Evolutionary conservation across 1,139 yeast species (phyloP).

Genomic region (Candida albicans): DNA sequence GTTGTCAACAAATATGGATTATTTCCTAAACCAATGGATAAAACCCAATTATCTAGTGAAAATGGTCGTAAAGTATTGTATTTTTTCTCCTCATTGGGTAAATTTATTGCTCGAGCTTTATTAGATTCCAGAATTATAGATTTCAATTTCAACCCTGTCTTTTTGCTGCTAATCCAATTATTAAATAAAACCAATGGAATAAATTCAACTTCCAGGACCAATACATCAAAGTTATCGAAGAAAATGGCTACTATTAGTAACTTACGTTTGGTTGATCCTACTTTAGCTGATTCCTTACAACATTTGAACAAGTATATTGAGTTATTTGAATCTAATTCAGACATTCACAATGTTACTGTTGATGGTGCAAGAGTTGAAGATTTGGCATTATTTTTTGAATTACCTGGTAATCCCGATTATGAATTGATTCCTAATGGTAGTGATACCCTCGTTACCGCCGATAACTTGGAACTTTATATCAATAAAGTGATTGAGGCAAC

Average conservation of each 20-base stretch:
- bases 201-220: slow-evolving; percentile 7
- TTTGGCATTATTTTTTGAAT: slow-evolving; percentile 52
- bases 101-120: slow-evolving; percentile 82
- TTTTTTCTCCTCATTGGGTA: slow-evolving; percentile 71
- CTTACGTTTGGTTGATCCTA: slow-evolving; percentile 57
- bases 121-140: slow-evolving; percentile 86
- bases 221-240: slow-evolving; percentile 21
- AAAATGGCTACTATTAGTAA: slow-evolving; percentile 39
- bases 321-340: slow-evolving; percentile 20
- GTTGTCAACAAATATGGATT: slow-evolving; percentile 53
- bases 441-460: slow-evolving; percentile 45
- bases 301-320: slow-evolving; percentile 49
- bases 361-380: slow-evolving; percentile 50
- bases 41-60: slow-evolving; percentile 25
- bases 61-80: slow-evolving; percentile 48
- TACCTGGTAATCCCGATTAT: slow-evolving; percentile 75
- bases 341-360: slow-evolving; percentile 25
- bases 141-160: slow-evolving; percentile 69
- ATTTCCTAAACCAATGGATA: slow-evolving; percentile 69
- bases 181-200: slow-evolving; percentile 20
- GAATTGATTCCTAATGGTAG: slow-evolving; percentile 61
- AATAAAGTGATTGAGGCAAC: slow-evolving; percentile 59
- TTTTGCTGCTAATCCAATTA: slow-evolving; percentile 54
- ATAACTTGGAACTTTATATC: slow-evolving; percentile 62
- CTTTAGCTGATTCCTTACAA: slow-evolving; percentile 59